phyloP scores from a whole-genome alignment of 148 eudicot genomes.

The Vaccinium darrowii region DNA sequence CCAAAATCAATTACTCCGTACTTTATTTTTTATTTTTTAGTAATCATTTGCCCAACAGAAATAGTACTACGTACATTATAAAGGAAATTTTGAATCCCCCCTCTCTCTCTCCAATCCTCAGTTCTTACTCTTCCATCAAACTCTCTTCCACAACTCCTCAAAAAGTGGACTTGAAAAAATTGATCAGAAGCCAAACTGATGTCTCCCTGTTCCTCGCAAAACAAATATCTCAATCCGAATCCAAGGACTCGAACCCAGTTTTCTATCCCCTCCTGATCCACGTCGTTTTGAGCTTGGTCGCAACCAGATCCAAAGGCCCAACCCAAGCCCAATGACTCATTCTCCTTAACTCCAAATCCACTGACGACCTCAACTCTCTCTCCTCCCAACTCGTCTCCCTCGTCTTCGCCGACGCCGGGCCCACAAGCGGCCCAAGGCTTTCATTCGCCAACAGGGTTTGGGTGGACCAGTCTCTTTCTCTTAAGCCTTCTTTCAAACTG shows the following conservation, averaged over 20 bases:
- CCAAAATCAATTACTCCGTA: too few relatives aligned
- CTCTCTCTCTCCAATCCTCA: too few relatives aligned
- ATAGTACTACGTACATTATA: too few relatives aligned
- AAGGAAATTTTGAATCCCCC: conserved; percentile 21
- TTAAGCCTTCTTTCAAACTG: conserved; percentile 49
- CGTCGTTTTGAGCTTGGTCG: conserved; percentile 61
- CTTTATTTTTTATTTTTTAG: too few relatives aligned
- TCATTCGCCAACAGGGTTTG: conserved; percentile 71
- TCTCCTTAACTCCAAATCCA: conserved; percentile 50
- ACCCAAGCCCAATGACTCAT: conserved; percentile 61
- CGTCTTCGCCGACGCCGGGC: conserved; percentile 51
- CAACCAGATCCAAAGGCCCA: conserved; percentile 62
- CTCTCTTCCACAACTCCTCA: background rate
- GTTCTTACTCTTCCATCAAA: too few relatives aligned
- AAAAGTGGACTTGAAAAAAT: conserved; percentile 55
- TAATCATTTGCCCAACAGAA: too few relatives aligned
- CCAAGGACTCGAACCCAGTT: conserved; percentile 46
- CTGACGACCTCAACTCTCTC: conserved; percentile 62
- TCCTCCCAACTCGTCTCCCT: conserved; percentile 48
- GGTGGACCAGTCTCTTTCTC: conserved; percentile 51
- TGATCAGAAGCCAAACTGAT: conserved; percentile 60
- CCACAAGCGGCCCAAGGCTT: conserved; percentile 58
- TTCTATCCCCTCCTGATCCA: conserved; percentile 77
- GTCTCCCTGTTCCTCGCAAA: conserved; percentile 42
- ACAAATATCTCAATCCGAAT: conserved; percentile 29